Percentiles rank a stretch among this genome's conserved stretches.
phyloP scores from a whole-genome alignment of 2,329 filamentous ascomycete species.

The Colletotrichum lindemuthianum region DNA sequence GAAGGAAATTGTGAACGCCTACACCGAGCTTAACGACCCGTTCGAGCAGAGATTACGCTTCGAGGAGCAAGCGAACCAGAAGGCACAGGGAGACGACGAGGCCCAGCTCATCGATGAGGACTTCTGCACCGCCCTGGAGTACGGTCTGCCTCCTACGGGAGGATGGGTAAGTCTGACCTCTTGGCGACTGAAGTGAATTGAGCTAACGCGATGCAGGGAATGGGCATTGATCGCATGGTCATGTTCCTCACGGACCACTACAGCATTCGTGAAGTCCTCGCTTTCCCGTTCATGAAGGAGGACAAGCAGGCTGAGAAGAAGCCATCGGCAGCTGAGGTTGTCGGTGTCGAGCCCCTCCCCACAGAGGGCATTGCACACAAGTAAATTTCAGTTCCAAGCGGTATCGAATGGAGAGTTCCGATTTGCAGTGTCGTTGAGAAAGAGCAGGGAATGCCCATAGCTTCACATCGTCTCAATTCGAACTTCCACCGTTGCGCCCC shows the following conservation, averaged over 20 bases:
- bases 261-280: slow-evolving; percentile 92
- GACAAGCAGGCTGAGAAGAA: slow-evolving; percentile 63
- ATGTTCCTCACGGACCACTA: slow-evolving; percentile 96
- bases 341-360: slow-evolving; percentile 65
- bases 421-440: too few species aligned
- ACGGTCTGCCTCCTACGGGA: slow-evolving; percentile 85
- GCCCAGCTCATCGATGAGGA: slow-evolving; percentile 96
- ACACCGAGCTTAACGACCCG: slow-evolving; percentile 95
- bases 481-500: too few species aligned
- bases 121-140: slow-evolving; percentile 87
- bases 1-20: slow-evolving; percentile 95
- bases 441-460: too few species aligned
- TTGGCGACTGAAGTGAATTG: neutral
- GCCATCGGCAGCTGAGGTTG: slow-evolving; percentile 72
- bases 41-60: slow-evolving; percentile 93
- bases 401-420: too few species aligned
- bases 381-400: slow-evolving; percentile 20
- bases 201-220: slow-evolving; percentile 58
- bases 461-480: too few species aligned
- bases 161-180: slow-evolving; percentile 67
- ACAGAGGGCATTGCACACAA: slow-evolving; percentile 64
- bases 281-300: slow-evolving; percentile 99
- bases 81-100: slow-evolving; percentile 96
- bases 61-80: slow-evolving; percentile 82
- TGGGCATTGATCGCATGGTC: slow-evolving; percentile 93